phyloP scores from a whole-genome alignment of 2,329 filamentous ascomycete genomes.

The Penicillium sp. region DNA sequence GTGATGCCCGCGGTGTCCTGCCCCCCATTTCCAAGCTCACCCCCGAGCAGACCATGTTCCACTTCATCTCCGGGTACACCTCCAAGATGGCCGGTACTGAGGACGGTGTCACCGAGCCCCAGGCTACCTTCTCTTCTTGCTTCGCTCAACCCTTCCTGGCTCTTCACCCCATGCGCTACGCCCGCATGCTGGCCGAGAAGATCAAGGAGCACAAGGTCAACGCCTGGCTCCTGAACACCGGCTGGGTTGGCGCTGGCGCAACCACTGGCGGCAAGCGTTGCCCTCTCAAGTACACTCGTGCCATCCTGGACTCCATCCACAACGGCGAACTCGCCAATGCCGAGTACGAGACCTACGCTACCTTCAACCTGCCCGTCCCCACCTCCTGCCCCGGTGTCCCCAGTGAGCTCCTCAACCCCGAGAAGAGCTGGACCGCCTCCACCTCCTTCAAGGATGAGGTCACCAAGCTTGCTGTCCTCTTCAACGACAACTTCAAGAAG shows the following conservation, averaged over 20 bases:
- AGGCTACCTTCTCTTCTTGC: conserved; percentile 98
- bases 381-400: conserved; percentile 87
- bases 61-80: conserved; percentile 99
- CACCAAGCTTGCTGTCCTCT: conserved; percentile 81
- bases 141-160: conserved; percentile 99
- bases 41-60: conserved; percentile 97
- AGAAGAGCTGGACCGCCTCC: conserved; percentile 84
- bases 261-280: conserved; percentile 93
- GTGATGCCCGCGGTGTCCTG: conserved; percentile 94
- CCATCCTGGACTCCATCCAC: conserved; percentile 98
- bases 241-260: conserved; percentile 90
- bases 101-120: conserved; percentile 92
- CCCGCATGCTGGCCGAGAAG: conserved; percentile 97
- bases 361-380: conserved; percentile 96
- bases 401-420: conserved; percentile 88
- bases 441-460: conserved; percentile 83
- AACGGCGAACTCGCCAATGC: conserved; percentile 88
- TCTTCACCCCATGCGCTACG: conserved; percentile 98
- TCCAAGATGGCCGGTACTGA: conserved; percentile 99
- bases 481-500: conserved; percentile 97
- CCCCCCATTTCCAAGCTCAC: conserved; percentile 97
- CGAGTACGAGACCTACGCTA: conserved; percentile 91
- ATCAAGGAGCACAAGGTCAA: conserved; percentile 93
- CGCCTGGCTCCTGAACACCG: conserved; percentile 97
- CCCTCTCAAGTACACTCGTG: conserved; percentile 97